Percentiles rank a stretch among this genome's conserved stretches.
phyloP scores from a whole-genome alignment of 371 early-diverging fungal species.

The Rhizomucor miehei region DNA sequence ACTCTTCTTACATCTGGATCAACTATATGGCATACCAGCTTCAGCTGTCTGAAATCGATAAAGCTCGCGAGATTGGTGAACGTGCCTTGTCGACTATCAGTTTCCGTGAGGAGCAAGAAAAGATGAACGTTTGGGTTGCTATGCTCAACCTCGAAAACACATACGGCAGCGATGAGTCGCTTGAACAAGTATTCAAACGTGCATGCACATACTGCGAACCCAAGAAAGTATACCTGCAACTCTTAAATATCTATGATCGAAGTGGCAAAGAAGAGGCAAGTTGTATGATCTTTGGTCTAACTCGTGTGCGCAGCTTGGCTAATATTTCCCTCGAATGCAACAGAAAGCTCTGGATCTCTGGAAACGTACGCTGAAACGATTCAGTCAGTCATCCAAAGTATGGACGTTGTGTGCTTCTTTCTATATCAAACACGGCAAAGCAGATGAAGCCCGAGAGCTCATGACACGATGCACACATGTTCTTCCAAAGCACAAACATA shows the following conservation, averaged over 20 bases:
- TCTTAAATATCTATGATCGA: conserved; percentile 87
- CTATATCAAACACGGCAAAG: conserved; percentile 66
- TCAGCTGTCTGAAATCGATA: conserved; percentile 83
- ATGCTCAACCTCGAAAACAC: conserved; percentile 91
- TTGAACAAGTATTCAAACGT: conserved; percentile 80
- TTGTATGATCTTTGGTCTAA: background rate
- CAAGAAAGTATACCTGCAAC: conserved; percentile 81
- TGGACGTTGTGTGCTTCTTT: conserved; percentile 87
- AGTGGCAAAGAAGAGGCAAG: conserved; percentile 69
- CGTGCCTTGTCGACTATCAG: conserved; percentile 92
- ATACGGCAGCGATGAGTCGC: conserved; percentile 79
- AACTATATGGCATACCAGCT: conserved; percentile 97
- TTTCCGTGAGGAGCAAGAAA: conserved; percentile 92
- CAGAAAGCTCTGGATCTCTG: conserved; percentile 73
- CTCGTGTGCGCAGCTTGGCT: background rate
- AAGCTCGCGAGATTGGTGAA: conserved; percentile 90
- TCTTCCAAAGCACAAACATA: conserved; percentile 87
- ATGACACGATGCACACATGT: conserved; percentile 76
- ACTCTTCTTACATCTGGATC: conserved; percentile 95
- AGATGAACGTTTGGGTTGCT: conserved; percentile 95
- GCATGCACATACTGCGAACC: conserved; percentile 82
- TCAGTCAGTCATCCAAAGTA: conserved; percentile 82
- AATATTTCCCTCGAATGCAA: background rate
- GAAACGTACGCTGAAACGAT: conserved; percentile 78
- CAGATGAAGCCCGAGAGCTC: conserved; percentile 76